Base-by-base conservation (phyloP, 139 green algal genomes). In the Coelastrella sp. region DNA sequence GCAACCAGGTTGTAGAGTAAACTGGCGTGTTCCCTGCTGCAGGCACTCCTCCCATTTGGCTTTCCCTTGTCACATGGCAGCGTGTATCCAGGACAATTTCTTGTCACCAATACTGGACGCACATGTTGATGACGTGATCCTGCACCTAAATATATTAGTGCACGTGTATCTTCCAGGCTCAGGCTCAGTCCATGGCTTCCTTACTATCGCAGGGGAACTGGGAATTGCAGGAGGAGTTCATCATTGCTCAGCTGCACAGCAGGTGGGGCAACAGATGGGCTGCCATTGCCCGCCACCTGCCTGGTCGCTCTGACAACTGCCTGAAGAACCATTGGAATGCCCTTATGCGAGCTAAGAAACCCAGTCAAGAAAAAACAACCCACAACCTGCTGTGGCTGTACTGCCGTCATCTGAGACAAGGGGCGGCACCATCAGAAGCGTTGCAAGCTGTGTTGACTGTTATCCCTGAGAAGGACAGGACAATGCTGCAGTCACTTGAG, bases 201-300 rank as follows among this genome's bases (percentile, higher is more conserved):
- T 35, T 15, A 30, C 81, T 45, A 69, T 73, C 30, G 69, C 40
- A 72, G 77, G 77, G 77, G 4, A 75, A 87, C 37, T 95, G 93
- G 79, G 84, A 77, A 0, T 19, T 40, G 1, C 88, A 92, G 35
- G 92, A 86, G 51, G 81, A 86, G 17, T 6, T 63, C 5, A 40
- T 8, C 19, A 59, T 86, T 41, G 68, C 68, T 21, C 50, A 71
- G 50, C 50, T 68, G 48, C 81, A 86, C 81, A 45, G n/a, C 81
- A 41, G 32, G 9, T 19, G 51, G 37, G 81, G 81, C 81, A 86
- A 86, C 81, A 67, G 60, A 50, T 86, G 81, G 81, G 30, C 67
- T 2, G 30, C 43, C 17, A 69, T 80, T 40, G 67, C 64, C 2
- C 21, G 35, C 51, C 38, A 71, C 6, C 43, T 86, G 35, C 68